phyloP scores from a whole-genome alignment of 805 yeast species.

The Candida khao-thaluensis region DNA sequence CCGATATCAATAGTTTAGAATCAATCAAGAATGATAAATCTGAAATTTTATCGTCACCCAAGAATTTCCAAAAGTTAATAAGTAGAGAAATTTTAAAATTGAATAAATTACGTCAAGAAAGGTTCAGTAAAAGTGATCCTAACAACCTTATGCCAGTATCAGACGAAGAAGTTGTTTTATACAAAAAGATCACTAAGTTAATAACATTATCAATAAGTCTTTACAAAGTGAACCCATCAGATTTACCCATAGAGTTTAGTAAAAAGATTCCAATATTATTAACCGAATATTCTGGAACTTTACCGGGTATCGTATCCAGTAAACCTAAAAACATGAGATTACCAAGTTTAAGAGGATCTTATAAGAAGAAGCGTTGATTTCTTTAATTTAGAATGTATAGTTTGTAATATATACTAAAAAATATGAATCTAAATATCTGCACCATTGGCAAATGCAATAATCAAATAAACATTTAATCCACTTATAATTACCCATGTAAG shows the following conservation, averaged over 20 bases:
- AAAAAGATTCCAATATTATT: constrained; percentile 64
- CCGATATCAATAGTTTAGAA: constrained; percentile 23
- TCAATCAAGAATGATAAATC: constrained; percentile 25
- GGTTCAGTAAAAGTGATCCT: constrained; percentile 31
- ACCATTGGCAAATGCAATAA: constrained; percentile 41
- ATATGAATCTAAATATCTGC: constrained; percentile 28
- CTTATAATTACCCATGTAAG: constrained; percentile 41
- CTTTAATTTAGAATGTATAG: not conserved
- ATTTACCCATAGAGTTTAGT: constrained; percentile 30
- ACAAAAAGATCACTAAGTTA: constrained; percentile 30
- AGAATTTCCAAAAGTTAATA: constrained; percentile 33
- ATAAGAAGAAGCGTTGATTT: constrained; percentile 29
- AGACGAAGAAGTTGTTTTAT: constrained; percentile 25
- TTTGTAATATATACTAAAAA: constrained; percentile 8
- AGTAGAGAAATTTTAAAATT: constrained; percentile 32
- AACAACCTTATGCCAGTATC: constrained; percentile 27
- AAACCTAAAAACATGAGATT: constrained; percentile 25
- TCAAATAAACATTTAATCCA: constrained; percentile 39
- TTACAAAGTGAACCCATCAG: constrained; percentile 24
- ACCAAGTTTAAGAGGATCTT: constrained; percentile 40
- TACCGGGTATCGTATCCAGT: constrained; percentile 57
- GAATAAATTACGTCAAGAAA: constrained; percentile 41
- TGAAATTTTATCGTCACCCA: constrained; percentile 25
- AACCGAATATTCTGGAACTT: constrained; percentile 71
- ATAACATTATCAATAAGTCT: constrained; percentile 32